Conservation (phyloP, 2,329 filamentous ascomycete genomes). For the Venturia carpophila region DNA sequence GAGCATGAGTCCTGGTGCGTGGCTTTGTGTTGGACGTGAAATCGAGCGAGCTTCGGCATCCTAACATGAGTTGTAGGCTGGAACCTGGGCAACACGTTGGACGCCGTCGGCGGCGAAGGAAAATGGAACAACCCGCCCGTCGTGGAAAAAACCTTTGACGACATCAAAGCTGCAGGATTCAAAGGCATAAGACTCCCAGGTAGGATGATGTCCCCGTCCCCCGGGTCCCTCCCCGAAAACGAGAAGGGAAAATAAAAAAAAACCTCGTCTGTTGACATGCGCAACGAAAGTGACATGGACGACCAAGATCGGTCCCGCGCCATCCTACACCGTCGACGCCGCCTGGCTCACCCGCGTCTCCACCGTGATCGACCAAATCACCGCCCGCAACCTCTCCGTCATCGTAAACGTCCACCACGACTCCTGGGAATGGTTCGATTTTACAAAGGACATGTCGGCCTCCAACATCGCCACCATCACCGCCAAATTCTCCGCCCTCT, state of each 20-base stretch:
- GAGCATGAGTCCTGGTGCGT: constrained; percentile 35
- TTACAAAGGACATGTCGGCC: constrained; percentile 31
- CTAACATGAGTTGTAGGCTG: constrained; percentile 39
- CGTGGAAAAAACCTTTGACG: constrained; percentile 42
- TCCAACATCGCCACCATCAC: constrained; percentile 48
- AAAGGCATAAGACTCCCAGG: constrained; percentile 50
- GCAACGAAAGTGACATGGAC: constrained; percentile 46
- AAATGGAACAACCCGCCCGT: constrained; percentile 53
- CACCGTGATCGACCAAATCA: constrained; percentile 50
- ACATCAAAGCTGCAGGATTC: constrained; percentile 48
- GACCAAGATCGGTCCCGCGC: constrained; percentile 47
- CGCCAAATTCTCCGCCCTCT: constrained; percentile 48
- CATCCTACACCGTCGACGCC: constrained; percentile 47
- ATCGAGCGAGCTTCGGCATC: too few relatives aligned
- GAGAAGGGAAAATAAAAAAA: too few relatives aligned
- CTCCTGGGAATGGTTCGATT: constrained; percentile 51
- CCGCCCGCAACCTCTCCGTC: constrained; percentile 43
- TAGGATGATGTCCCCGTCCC: constrained; percentile 21
- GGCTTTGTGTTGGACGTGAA: not conserved
- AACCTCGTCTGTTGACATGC: not conserved
- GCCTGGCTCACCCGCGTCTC: constrained; percentile 51
- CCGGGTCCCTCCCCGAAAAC: too few relatives aligned
- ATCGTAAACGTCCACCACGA: constrained; percentile 55
- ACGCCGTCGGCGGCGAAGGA: constrained; percentile 48
- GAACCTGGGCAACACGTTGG: constrained; percentile 55